Evolutionary conservation across 495 filamentous ascomycete genomes (phyloP).

Genomic region (Astrothelium subdiscretum): DNA sequence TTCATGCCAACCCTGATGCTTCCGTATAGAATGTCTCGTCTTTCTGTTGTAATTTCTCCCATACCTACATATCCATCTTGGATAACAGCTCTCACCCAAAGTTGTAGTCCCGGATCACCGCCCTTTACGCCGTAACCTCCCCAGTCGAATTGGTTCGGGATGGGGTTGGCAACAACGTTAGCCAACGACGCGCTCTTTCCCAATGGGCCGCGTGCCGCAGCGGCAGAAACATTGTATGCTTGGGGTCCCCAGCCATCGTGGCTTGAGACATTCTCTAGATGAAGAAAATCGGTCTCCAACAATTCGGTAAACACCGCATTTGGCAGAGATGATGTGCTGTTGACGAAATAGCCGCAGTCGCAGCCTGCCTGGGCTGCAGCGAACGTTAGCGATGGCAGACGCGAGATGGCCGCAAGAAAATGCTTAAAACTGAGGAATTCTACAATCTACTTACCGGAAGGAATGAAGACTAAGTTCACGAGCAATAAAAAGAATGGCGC

Average conservation of each 20-base stretch:
- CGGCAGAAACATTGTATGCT: conserved; percentile 46
- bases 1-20: conserved; percentile 57
- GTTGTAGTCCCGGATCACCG: conserved; percentile 44
- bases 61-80: conserved; percentile 42
- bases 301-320: conserved; percentile 50
- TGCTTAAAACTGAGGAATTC: not conserved
- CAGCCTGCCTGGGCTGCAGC: conserved; percentile 37
- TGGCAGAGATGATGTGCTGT: conserved; percentile 20
- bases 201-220: conserved; percentile 45
- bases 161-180: conserved; percentile 46
- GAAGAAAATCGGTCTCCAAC: conserved; percentile 57
- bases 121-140: conserved; percentile 32
- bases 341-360: conserved; percentile 58
- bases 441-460: not conserved
- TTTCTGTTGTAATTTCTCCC: conserved; percentile 46
- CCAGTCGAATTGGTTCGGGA: conserved; percentile 27
- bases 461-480: too few species aligned
- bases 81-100: conserved; percentile 42
- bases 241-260: conserved; percentile 49
- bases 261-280: conserved; percentile 34
- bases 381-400: not conserved
- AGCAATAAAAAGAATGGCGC: not conserved
- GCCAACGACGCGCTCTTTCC: conserved; percentile 46
- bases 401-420: not conserved
- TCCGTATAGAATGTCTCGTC: conserved; percentile 52